Percentiles rank a stretch among this genome's conserved stretches.
Evolutionary conservation across 1,284 basidiomycete species (phyloP).

Genomic region (Laetiporus sulphureus): DNA sequence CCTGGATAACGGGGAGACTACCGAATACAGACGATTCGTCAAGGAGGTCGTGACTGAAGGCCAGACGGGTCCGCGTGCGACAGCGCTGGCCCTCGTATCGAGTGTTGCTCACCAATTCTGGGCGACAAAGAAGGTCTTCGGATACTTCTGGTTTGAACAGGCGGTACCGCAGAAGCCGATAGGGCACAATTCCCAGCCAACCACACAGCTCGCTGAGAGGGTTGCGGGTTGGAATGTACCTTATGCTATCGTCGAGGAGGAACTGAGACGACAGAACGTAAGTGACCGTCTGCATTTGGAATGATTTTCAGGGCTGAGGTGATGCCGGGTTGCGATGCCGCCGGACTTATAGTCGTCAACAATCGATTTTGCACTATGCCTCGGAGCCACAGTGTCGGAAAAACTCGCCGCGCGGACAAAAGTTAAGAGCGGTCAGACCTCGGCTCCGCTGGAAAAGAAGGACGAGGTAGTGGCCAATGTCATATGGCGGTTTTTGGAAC

Average conservation of each 20-base stretch:
- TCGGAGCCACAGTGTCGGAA: constrained; percentile 83
- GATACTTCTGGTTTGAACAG: constrained; percentile 75
- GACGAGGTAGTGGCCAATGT: constrained; percentile 98
- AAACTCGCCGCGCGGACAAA: constrained; percentile 76
- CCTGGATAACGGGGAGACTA: constrained; percentile 91
- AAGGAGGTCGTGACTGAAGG: constrained; percentile 95
- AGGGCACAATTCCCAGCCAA: constrained; percentile 71
- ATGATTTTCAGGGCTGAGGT: constrained; percentile 8
- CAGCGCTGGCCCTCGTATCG: constrained; percentile 80
- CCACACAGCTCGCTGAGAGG: constrained; percentile 81
- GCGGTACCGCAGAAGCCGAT: constrained; percentile 44
- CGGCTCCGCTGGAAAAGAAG: constrained; percentile 82
- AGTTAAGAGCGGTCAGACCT: constrained; percentile 38
- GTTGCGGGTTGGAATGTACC: constrained; percentile 92
- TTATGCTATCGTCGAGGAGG: constrained; percentile 85
- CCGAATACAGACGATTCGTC: constrained; percentile 90
- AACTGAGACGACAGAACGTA: constrained; percentile 93
- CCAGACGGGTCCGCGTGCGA: constrained; percentile 87
- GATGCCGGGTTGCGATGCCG: constrained; percentile 7
- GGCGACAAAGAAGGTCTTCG: constrained; percentile 66
- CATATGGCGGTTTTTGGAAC: constrained; percentile 95
- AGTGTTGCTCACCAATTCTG: constrained; percentile 76
- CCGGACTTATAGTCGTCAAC: constrained; percentile 72
- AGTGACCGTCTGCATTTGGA: constrained; percentile 34
- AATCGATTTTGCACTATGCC: constrained; percentile 94